Evolutionary conservation across 495 filamentous ascomycete species (phyloP).

Genomic region (Aspergillus incahuasiensis): DNA sequence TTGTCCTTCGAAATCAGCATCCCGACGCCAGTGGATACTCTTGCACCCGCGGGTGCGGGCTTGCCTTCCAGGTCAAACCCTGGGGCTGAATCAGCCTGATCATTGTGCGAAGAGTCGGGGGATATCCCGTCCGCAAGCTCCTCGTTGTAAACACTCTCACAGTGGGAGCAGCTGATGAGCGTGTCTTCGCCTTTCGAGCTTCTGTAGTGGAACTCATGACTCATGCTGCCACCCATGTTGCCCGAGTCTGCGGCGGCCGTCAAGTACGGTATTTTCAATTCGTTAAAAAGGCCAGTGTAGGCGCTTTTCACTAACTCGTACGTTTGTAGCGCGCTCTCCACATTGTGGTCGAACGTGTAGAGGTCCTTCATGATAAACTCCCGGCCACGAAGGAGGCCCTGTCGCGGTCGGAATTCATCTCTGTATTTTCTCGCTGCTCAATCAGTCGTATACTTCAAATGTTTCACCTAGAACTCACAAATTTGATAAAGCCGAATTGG

Average conservation of each 20-base stretch:
- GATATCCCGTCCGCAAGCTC: slow-evolving; percentile 60
- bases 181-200: slow-evolving; percentile 81
- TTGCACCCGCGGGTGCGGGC: slow-evolving; percentile 20
- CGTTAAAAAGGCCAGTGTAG: slow-evolving; percentile 72
- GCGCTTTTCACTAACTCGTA: slow-evolving; percentile 66
- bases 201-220: slow-evolving; percentile 90
- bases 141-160: slow-evolving; percentile 78
- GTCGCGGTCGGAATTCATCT: slow-evolving; percentile 82
- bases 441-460: slow-evolving; percentile 6
- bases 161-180: slow-evolving; percentile 68
- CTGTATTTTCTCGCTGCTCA: slow-evolving; percentile 81
- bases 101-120: slow-evolving; percentile 11
- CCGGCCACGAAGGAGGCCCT: slow-evolving; percentile 82
- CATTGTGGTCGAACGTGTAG: slow-evolving; percentile 83
- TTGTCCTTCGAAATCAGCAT: slow-evolving; percentile 66
- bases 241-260: slow-evolving; percentile 88
- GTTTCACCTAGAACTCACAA: slow-evolving; percentile 50
- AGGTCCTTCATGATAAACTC: slow-evolving; percentile 99
- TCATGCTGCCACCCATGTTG: slow-evolving; percentile 88
- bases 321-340: slow-evolving; percentile 63
- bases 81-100: slow-evolving; percentile 13
- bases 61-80: slow-evolving; percentile 31
- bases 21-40: slow-evolving; percentile 51
- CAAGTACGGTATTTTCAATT: slow-evolving; percentile 77
- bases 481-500: slow-evolving; percentile 90